These are phyloP conservation scores for Suhomyces faveliae DNA, from an alignment of 805 yeast genomes.

Conservation along the genomic window DNA sequence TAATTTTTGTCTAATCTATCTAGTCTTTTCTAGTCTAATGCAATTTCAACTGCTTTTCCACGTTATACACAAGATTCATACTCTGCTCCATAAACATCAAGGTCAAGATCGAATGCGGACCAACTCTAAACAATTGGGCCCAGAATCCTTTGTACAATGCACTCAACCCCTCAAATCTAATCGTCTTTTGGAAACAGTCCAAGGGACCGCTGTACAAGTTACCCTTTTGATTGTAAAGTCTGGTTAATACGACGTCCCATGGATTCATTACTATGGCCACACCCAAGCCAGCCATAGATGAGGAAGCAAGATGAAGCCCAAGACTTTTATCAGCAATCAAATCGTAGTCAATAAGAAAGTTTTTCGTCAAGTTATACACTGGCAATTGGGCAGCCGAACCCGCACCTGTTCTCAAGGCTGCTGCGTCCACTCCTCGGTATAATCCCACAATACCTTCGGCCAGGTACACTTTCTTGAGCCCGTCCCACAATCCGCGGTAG, in stretches of 20 bases:
- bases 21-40: not conserved
- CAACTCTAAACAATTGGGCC: slow-evolving; percentile 89
- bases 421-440: slow-evolving; percentile 92
- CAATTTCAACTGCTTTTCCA: not conserved
- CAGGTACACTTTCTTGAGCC: slow-evolving; percentile 57
- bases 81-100: slow-evolving; percentile 96
- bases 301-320: slow-evolving; percentile 66
- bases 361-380: slow-evolving; percentile 76
- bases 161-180: slow-evolving; percentile 73
- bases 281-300: slow-evolving; percentile 82
- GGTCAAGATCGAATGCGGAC: slow-evolving; percentile 90
- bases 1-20: no score
- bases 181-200: slow-evolving; percentile 85
- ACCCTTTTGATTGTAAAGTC: slow-evolving; percentile 94
- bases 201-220: slow-evolving; percentile 80
- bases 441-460: slow-evolving; percentile 76
- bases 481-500: slow-evolving; percentile 68
- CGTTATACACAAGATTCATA: slow-evolving; percentile 51
- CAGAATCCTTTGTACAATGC: slow-evolving; percentile 95
- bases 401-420: slow-evolving; percentile 88
- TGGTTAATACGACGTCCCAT: slow-evolving; percentile 91
- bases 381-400: slow-evolving; percentile 97
- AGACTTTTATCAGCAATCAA: slow-evolving; percentile 57
- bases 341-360: slow-evolving; percentile 52
- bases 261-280: slow-evolving; percentile 97